These are phyloP conservation scores for Cystobasidium sp. DNA, from an alignment of 1,284 basidiomycete genomes.

Conservation along the genomic window DNA sequence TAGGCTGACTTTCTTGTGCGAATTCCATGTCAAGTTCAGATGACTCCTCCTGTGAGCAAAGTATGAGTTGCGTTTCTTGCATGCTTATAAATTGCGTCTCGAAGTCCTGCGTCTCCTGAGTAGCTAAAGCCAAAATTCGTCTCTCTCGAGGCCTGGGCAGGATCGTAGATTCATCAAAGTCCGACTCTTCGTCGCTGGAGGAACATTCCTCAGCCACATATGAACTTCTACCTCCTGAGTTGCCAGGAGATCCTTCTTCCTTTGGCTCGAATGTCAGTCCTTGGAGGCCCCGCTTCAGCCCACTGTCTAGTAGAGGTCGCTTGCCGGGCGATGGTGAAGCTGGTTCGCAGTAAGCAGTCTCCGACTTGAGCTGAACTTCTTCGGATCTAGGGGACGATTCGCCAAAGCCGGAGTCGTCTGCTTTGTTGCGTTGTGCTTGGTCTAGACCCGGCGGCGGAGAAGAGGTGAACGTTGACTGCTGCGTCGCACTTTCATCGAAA, in stretches of 20 bases:
- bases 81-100: conserved; percentile 29
- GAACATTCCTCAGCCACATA: background rate
- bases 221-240: background rate
- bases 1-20: background rate
- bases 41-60: background rate
- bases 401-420: conserved; percentile 36
- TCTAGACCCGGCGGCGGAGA: background rate
- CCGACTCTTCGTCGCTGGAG: background rate
- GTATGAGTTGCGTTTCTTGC: conserved; percentile 22
- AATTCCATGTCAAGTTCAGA: background rate
- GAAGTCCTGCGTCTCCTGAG: conserved; percentile 12
- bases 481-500: conserved; percentile 34
- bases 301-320: too few species aligned
- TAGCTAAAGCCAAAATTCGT: conserved; percentile 18
- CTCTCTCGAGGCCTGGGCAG: background rate
- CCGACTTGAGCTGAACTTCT: too few species aligned
- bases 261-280: too few species aligned
- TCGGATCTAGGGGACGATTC: conserved; percentile 2
- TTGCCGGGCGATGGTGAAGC: too few species aligned
- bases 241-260: background rate
- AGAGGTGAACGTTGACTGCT: conserved; percentile 2
- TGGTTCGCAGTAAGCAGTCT: too few species aligned
- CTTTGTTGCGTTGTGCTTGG: background rate
- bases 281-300: too few species aligned
- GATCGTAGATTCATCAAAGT: conserved; percentile 16